Percentiles rank a stretch among this genome's conserved stretches.
phyloP scores from a whole-genome alignment of 75 land plant genomes.

The Adiantum capillusveneris region DNA sequence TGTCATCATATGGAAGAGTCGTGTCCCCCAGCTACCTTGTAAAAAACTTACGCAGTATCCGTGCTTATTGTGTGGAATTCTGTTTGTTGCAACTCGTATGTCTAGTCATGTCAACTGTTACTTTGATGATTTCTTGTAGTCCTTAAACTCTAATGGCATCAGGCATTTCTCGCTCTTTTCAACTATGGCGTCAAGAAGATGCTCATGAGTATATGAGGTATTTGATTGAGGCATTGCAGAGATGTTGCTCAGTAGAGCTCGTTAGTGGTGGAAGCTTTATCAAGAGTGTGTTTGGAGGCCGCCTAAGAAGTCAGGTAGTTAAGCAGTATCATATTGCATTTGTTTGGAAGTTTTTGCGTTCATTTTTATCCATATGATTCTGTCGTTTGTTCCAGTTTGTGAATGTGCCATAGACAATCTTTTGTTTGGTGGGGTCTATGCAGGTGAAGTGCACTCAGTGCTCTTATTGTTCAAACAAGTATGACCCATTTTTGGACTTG shows the following conservation, averaged over 20 bases:
- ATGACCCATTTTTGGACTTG: conserved; percentile 27
- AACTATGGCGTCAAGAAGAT: conserved; percentile 29
- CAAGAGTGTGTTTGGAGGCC: conserved; percentile 31
- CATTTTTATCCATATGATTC: too few relatives aligned
- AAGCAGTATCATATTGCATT: too few relatives aligned
- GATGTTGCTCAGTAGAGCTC: conserved; percentile 7
- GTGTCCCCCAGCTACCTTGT: conserved; percentile 24
- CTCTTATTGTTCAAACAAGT: conserved; percentile 18
- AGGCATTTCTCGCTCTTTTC: conserved; percentile 21
- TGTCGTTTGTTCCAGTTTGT: too few relatives aligned
- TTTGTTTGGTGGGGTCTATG: neutral
- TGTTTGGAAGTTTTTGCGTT: too few relatives aligned
- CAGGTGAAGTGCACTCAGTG: conserved; percentile 28
- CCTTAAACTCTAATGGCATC: conserved; percentile 15
- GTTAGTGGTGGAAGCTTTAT: conserved; percentile 12
- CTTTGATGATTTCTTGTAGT: neutral
- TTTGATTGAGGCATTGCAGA: conserved; percentile 29
- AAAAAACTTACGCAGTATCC: conserved; percentile 32
- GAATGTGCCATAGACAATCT: too few relatives aligned
- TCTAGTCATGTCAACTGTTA: too few relatives aligned
- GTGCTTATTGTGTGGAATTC: neutral
- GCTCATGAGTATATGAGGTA: conserved; percentile 35
- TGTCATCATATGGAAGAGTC: conserved; percentile 14
- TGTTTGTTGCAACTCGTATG: neutral
- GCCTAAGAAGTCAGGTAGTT: conserved; percentile 27